phyloP scores from a whole-genome alignment of 805 yeast genomes.

The Ogataea methylovora region DNA sequence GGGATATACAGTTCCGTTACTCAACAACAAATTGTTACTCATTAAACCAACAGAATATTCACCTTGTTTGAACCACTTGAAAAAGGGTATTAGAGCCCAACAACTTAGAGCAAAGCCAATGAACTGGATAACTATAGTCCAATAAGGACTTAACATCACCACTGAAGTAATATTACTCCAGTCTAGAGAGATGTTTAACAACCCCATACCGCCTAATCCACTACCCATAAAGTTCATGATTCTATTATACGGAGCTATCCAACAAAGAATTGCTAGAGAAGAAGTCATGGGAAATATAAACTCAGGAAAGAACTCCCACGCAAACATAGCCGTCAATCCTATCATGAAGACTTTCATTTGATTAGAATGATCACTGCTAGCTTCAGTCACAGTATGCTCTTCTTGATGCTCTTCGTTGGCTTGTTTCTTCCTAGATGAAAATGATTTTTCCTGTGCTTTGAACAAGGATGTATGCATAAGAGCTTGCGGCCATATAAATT shows the following conservation, averaged over 20 bases:
- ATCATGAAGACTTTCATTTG: conserved; percentile 30
- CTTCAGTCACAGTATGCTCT: conserved; percentile 14
- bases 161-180: conserved; percentile 47
- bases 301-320: conserved; percentile 46
- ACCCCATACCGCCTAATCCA: conserved; percentile 47
- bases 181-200: conserved; percentile 39
- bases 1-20: conserved; percentile 35
- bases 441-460: conserved; percentile 16
- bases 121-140: conserved; percentile 44
- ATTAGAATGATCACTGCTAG: not conserved
- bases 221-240: conserved; percentile 39
- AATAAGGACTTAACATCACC: conserved; percentile 43
- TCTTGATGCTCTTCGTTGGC: not conserved
- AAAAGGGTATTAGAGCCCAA: conserved; percentile 41
- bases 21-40: conserved; percentile 35
- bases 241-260: conserved; percentile 37
- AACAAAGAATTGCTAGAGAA: conserved; percentile 41
- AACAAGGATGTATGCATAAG: conserved; percentile 44
- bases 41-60: conserved; percentile 33
- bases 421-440: conserved; percentile 2
- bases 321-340: conserved; percentile 27
- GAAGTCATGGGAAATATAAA: conserved; percentile 40
- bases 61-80: conserved; percentile 31
- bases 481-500: conserved; percentile 43
- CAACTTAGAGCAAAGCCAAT: conserved; percentile 38